phyloP scores from a whole-genome alignment of 345 rosid species.

The Conringia planisiliqua region DNA sequence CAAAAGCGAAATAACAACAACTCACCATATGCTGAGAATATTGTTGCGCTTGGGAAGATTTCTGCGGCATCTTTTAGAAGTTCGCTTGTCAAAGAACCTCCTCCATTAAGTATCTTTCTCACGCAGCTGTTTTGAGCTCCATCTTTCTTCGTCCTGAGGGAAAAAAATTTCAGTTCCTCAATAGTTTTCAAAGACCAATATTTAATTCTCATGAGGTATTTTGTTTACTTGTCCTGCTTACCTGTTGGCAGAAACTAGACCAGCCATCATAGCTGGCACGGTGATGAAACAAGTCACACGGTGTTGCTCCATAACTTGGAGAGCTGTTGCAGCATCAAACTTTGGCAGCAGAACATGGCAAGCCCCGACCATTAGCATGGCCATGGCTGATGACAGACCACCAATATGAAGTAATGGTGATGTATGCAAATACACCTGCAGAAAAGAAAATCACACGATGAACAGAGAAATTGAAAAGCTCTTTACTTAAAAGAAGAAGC shows the following conservation, averaged over 20 bases:
- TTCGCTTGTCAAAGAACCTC: conserved; percentile 62
- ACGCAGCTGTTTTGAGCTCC: conserved; percentile 42
- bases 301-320: conserved; percentile 51
- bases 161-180: background rate
- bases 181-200: background rate
- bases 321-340: conserved; percentile 58
- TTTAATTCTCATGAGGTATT: background rate
- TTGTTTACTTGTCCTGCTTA: conserved; percentile 12
- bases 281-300: conserved; percentile 75
- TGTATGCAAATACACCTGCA: conserved; percentile 84
- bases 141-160: conserved; percentile 41
- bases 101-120: conserved; percentile 78
- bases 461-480: background rate
- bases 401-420: conserved; percentile 87
- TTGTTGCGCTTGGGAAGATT: conserved; percentile 61
- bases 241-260: conserved; percentile 53
- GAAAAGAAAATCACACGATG: background rate
- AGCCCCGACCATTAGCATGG: conserved; percentile 91
- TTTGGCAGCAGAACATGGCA: conserved; percentile 71
- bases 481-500: background rate
- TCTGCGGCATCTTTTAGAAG: conserved; percentile 44
- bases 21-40: conserved; percentile 78
- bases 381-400: conserved; percentile 79
- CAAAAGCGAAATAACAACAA: background rate
- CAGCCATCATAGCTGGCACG: conserved; percentile 80